A percentile compares a stretch with the other conserved stretches of the same genome.
phyloP scores from a whole-genome alignment of 441 rosid species.

The Omphalea diandra region DNA sequence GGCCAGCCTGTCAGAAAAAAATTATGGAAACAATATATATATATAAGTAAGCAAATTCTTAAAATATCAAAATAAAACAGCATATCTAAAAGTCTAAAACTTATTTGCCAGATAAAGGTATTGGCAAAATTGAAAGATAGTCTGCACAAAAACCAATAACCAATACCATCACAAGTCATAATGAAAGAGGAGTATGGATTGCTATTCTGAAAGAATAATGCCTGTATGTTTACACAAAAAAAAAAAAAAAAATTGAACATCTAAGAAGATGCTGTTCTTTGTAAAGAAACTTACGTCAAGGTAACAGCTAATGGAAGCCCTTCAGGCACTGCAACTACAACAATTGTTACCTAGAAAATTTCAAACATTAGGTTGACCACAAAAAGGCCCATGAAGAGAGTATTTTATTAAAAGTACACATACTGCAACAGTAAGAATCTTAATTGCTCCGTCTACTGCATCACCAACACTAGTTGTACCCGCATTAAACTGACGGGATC shows the following conservation, averaged over 20 bases:
- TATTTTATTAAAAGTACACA: slow-evolving; percentile 26
- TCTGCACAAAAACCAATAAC: slow-evolving; percentile 7
- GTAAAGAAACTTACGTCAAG: slow-evolving; percentile 60
- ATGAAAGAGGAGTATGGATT: not conserved
- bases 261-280: too few species aligned
- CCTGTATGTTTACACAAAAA: not conserved
- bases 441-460: slow-evolving; percentile 70
- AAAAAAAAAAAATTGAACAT: not conserved
- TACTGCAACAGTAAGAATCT: slow-evolving; percentile 88
- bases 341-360: slow-evolving; percentile 80
- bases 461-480: slow-evolving; percentile 61
- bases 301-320: slow-evolving; percentile 99
- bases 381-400: slow-evolving; percentile 17
- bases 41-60: not conserved
- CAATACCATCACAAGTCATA: not conserved
- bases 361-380: slow-evolving; percentile 26
- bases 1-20: slow-evolving; percentile 64
- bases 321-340: slow-evolving; percentile 99
- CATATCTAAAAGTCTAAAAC: not conserved
- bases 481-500: slow-evolving; percentile 45
- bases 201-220: not conserved
- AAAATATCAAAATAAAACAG: not conserved
- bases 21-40: slow-evolving; percentile 9
- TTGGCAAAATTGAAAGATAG: not conserved
- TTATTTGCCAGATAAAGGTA: not conserved